Percentiles rank a stretch among this genome's conserved stretches.
Conservation (phyloP, 2,329 filamentous ascomycete species). For the Mycosphaerella sp. region DNA sequence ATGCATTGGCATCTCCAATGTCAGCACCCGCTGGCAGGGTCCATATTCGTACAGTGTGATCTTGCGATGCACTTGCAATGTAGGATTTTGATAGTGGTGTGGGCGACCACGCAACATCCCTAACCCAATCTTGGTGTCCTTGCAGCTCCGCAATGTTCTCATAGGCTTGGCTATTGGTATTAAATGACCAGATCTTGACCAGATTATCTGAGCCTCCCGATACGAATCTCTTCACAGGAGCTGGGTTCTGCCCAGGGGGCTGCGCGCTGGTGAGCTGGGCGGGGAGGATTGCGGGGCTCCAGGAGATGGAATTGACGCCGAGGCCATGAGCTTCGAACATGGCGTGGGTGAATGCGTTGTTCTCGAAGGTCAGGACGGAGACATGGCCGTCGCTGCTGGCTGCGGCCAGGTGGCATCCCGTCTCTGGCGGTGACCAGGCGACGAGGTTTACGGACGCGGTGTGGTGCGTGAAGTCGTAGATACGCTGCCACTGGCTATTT, state of each 20-base stretch:
- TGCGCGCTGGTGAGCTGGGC: constrained; percentile 73
- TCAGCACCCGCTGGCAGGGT: constrained; percentile 48
- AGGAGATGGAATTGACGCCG: constrained; percentile 91
- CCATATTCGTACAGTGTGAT: constrained; percentile 98
- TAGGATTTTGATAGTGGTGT: constrained; percentile 94
- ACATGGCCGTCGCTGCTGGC: constrained; percentile 92
- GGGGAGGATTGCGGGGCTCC: constrained; percentile 79
- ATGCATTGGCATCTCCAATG: constrained; percentile 53
- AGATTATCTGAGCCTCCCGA: constrained; percentile 92
- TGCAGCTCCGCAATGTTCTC: constrained; percentile 54
- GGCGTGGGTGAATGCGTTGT: constrained; percentile 84
- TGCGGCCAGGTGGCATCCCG: constrained; percentile 87
- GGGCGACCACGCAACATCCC: constrained; percentile 94
- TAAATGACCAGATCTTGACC: constrained; percentile 88
- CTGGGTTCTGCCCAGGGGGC: constrained; percentile 42
- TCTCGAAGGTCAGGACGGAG: constrained; percentile 91
- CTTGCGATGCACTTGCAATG: constrained; percentile 90
- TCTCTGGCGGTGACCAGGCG: constrained; percentile 94
- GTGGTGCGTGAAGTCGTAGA: constrained; percentile 90
- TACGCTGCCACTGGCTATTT: constrained; percentile 55
- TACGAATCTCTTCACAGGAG: constrained; percentile 68
- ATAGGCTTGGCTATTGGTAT: constrained; percentile 39
- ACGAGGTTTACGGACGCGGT: constrained; percentile 96
- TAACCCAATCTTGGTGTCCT: constrained; percentile 93
- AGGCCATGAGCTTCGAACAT: constrained; percentile 88